Evolutionary conservation across 2,329 filamentous ascomycete species (phyloP), one percentile per base, ranked within the genome.

Genomic region (Trichoderma sp.): DNA sequence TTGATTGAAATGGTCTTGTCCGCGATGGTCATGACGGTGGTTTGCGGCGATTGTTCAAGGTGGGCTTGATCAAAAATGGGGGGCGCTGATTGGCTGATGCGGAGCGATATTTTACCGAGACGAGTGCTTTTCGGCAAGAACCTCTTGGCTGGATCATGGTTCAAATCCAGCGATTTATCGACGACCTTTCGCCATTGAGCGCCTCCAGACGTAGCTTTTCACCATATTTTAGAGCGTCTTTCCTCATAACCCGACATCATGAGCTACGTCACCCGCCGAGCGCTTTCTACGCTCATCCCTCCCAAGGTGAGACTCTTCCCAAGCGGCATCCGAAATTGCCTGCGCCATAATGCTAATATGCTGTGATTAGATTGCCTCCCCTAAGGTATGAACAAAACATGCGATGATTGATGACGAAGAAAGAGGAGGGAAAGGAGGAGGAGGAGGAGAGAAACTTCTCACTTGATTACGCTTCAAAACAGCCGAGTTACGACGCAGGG

Each of bases 201-300:
- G 75, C 74, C 73, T 74, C 74, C 74, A 74, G 76, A 75, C 73
- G 73, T 73, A 68, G 72, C 69, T 72, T 74, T 74, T 73, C 73
- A 73, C 16, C 59, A 21, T 58, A 49, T 51, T 67, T 69, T 71
- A 72, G 70, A 71, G 71, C 30, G 71, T 69, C 72, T 74, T 72
- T 76, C 74, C 72, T 73, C 70, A 67, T 66, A 69, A 75, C 73
- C 73, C 72, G 74, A 58, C 87, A 93, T 85, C 84, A 97, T 97
- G 94, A 97, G 93, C 88, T 96, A 90, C 89, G 87, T 96, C 79
- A 89, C 90, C 79, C 92, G 92, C 84, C 90, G 94, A 85, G 92
- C 89, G 87, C 91, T 97, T 80, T 98, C 96, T 81, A 97, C 96
- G 87, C 91, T 99, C 83, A 97, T 99, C 79, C 96, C 96, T 77